Evolutionary conservation across 1,284 basidiomycete species (phyloP), one percentile per base, ranked within the genome.

Genomic region (Acaromyces ingoldii): DNA sequence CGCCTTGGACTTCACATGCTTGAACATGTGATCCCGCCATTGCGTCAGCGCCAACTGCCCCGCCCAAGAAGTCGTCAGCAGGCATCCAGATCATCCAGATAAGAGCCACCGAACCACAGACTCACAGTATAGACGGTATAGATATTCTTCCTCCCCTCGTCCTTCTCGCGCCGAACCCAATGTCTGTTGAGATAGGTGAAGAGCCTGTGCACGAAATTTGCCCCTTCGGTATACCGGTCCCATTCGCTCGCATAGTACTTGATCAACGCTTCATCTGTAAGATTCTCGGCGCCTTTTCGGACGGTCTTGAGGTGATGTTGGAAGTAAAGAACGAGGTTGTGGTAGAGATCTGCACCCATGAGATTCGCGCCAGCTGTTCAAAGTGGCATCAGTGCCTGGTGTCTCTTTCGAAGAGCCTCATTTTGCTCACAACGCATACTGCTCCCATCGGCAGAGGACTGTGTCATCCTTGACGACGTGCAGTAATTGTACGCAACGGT

Each of bases 91-190:
- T 34, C 11, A 34, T 34, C 13, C 19, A 13, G 13, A 15, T 37
- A 31, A 46, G 15, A n/a, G 17, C 13, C 30, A 17, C 33, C 4
- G 31, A 21, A 44, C 29, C 26, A 19, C 50, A 28, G 43, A 21
- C 46, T 36, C 73, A 93, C 91, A 26, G 92, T 98, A 78, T 97
- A 98, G 25, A 99, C 89, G 4, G 85, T 85, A 77, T 95, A 96
- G 37, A 97, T 87, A 47, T 88, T 87, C 78, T 92, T 97, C 70
- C 91, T 83, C 4, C 95, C 95, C 76, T 99, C 93, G 69, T 98
- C 95, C 75, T 93, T 87, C 76, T 98, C 92, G 40, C 93, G 84
- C 79, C 95, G 96, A 44, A 99, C 92, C 95, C 95, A 99, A 78
- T 97, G 91, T 55, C 93, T 88, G 76, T 98, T 97, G 57, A 97